Evolutionary conservation across 176 grass and related monocot species (phyloP).

Genomic region (Canna indica): DNA sequence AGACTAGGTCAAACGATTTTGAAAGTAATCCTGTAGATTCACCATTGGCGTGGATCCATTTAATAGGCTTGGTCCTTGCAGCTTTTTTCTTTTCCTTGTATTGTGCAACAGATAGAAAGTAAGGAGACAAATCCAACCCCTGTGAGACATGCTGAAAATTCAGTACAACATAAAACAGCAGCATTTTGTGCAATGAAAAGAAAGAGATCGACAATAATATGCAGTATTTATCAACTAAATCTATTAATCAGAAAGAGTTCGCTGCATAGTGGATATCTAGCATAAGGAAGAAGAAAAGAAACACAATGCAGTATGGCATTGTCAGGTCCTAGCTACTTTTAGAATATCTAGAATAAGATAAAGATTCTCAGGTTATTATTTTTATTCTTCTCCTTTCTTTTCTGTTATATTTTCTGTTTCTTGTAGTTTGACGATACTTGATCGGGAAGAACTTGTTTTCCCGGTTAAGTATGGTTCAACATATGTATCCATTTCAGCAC

Average conservation of each 20-base stretch:
- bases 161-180: neutral
- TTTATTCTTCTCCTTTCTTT: too few relatives aligned
- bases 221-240: neutral
- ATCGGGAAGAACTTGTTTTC: too few relatives aligned
- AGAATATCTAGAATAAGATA: too few relatives aligned
- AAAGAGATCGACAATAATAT: neutral
- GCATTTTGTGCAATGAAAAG: conserved; percentile 1
- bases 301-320: neutral
- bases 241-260: neutral
- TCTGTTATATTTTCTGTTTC: too few relatives aligned
- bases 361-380: too few relatives aligned
- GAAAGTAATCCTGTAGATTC: conserved; percentile 56
- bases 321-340: too few relatives aligned
- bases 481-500: too few relatives aligned
- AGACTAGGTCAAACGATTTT: conserved; percentile 65
- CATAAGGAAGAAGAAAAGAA: neutral
- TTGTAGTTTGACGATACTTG: too few relatives aligned
- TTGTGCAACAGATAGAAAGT: conserved; percentile 67
- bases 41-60: conserved; percentile 79
- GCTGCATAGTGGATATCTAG: neutral
- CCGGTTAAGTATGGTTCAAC: too few relatives aligned
- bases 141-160: conserved; percentile 12
- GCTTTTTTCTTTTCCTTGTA: conserved; percentile 49
- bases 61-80: conserved; percentile 37
- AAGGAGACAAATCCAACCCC: conserved; percentile 76